A percentile compares a stretch with the other conserved stretches of the same genome.
Evolutionary conservation across 139 green algal species (phyloP).

Genomic region (Chlorella sp.): DNA sequence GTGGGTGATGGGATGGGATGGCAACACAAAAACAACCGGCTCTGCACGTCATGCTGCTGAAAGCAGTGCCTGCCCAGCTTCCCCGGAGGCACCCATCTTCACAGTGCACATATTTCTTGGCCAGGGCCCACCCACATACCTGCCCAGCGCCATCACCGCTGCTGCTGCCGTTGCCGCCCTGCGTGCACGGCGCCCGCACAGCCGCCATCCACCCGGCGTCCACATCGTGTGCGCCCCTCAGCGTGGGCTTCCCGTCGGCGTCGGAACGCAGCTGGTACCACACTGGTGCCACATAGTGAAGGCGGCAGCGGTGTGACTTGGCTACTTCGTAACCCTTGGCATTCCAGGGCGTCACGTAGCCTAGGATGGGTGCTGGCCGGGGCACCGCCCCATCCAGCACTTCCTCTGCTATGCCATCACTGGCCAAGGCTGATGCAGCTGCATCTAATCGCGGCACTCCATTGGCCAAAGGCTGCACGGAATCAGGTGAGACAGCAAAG

Average conservation of each 20-base stretch:
- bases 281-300: background rate
- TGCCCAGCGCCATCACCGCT: background rate
- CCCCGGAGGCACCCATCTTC: no score
- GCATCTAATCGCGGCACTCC: no score
- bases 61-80: no score
- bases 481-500: no score
- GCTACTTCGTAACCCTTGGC: slow-evolving; percentile 15
- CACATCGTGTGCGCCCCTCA: slow-evolving; percentile 19
- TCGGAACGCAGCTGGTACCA: slow-evolving; percentile 27
- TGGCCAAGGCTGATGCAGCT: background rate
- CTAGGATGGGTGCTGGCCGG: background rate
- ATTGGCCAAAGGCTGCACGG: no score
- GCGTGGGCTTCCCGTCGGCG: background rate
- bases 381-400: background rate
- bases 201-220: slow-evolving; percentile 6
- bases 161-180: background rate
- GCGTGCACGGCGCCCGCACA: background rate
- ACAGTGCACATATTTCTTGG: background rate
- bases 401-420: background rate
- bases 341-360: slow-evolving; percentile 19
- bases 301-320: slow-evolving; percentile 7
- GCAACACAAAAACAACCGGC: no score
- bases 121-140: background rate
- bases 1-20: background rate
- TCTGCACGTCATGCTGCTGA: no score